A percentile compares a stretch with the other conserved stretches of the same genome.
Evolutionary conservation across 106 monocot species (phyloP).

Genomic region (Dioscorea alata): DNA sequence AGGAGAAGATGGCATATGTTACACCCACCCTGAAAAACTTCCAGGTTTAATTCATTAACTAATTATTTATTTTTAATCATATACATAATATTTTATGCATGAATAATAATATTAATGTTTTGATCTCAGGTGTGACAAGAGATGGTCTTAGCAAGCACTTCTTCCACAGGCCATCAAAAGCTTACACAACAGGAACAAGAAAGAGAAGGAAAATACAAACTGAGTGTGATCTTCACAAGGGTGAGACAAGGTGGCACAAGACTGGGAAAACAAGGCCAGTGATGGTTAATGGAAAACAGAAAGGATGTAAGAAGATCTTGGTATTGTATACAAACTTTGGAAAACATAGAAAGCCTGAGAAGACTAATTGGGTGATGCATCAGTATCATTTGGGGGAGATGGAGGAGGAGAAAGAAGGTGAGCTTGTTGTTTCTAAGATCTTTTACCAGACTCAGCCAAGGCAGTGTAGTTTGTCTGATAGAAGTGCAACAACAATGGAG

Average conservation of each 20-base stretch:
- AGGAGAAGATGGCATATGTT: conserved; percentile 93
- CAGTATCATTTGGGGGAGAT: conserved; percentile 86
- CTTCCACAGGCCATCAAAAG: conserved; percentile 61
- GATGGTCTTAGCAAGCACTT: conserved; percentile 59
- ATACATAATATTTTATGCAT: too few species aligned
- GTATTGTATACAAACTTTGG: conserved; percentile 92
- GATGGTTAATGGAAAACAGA: conserved; percentile 54
- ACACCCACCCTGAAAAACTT: conserved; percentile 93
- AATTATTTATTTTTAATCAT: too few species aligned
- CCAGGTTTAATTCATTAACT: conserved; percentile 35
- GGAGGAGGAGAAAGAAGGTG: conserved; percentile 90
- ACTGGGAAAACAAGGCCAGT: conserved; percentile 93
- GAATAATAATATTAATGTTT: too few species aligned
- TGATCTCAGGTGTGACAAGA: conserved; percentile 35
- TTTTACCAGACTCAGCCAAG: conserved; percentile 98
- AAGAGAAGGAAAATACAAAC: conserved; percentile 53
- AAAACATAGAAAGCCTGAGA: conserved; percentile 86
- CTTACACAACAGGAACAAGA: conserved; percentile 51
- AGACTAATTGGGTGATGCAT: conserved; percentile 99
- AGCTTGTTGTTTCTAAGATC: conserved; percentile 92
- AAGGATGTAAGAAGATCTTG: conserved; percentile 93
- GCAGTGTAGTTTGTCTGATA: conserved; percentile 68
- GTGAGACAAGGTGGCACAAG: conserved; percentile 97
- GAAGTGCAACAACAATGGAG: conserved; percentile 7
- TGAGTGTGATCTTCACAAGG: conserved; percentile 47